These are phyloP conservation scores for Spathaspora sp. DNA, from an alignment of 805 yeast genomes.

Conservation along the genomic window DNA sequence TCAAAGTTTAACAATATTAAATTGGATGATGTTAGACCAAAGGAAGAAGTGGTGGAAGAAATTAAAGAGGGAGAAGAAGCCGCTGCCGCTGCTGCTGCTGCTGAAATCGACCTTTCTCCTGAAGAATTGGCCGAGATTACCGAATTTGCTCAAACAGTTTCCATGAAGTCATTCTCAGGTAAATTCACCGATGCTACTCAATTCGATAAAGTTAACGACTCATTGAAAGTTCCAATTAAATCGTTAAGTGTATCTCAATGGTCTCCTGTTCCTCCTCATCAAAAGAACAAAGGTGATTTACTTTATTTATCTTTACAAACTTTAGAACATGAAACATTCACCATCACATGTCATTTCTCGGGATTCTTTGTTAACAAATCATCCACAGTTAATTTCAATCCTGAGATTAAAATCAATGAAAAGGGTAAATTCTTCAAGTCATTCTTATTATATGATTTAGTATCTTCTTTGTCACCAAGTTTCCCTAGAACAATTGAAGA, in stretches of 20 bases:
- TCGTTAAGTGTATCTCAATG: conserved; percentile 64
- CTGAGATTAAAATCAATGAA: conserved; percentile 45
- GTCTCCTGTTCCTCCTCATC: conserved; percentile 76
- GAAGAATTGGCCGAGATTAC: conserved; percentile 25
- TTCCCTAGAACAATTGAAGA: conserved; percentile 50
- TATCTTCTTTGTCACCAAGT: conserved; percentile 62
- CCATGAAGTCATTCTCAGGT: conserved; percentile 9
- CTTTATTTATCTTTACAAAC: conserved; percentile 73
- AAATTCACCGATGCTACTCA: conserved; percentile 21
- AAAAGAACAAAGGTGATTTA: conserved; percentile 69
- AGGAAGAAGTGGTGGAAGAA: conserved; percentile 10
- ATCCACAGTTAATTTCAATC: conserved; percentile 67
- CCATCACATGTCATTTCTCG: conserved; percentile 71
- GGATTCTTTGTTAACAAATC: conserved; percentile 81
- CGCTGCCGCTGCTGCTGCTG: not conserved
- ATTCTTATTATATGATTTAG: conserved; percentile 57
- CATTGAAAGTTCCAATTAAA: conserved; percentile 50
- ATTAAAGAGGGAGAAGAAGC: conserved; percentile 3
- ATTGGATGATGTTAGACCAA: conserved; percentile 28
- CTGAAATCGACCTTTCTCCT: conserved; percentile 14
- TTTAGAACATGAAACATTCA: conserved; percentile 73
- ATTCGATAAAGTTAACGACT: conserved; percentile 22
- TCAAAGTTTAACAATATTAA: conserved; percentile 43
- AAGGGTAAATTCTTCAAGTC: conserved; percentile 28
- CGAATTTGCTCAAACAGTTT: conserved; percentile 9